Base-by-base conservation (phyloP, 306 rosid species). In the Vicia villosa region DNA sequence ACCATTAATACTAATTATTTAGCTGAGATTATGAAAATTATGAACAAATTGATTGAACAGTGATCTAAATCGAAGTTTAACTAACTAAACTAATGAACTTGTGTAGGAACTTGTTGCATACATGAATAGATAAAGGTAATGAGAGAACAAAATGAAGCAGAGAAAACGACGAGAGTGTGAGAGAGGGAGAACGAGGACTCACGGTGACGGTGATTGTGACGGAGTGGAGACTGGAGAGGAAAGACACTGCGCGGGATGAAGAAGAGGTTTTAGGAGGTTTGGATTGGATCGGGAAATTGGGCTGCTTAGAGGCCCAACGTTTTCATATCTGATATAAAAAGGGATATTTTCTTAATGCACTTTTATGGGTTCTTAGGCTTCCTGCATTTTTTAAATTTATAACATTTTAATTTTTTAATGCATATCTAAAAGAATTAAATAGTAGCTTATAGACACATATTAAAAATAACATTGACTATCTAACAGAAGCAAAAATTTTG, bases 41-140 rank as follows among this genome's bases (percentile, higher is more conserved):
- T 60, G 1, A 17, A 30, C 5, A 22, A 24, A 36, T 17, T 36
- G 46, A 60, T 16, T 36, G 11, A 61, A 36, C 46, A 60, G 19
- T 60, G 10, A 61, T 61, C 8, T 4, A 64, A 65, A 45, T 65
- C 41, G 26, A 65, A 10, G 24, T 65, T 15, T 9, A 26, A 3
- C 26, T 45, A 45, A 45, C 55, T 45, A 65, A 66, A 63, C 75
- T 68, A 59, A 46, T 47, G 26, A 10, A 75, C 17, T 46, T 24
- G 21, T 22, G 74, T 6, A 68, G 37, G 17, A 6, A 49, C 5
- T 30, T 32, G 65, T 46, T 20, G 30, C 15, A 16, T n/a, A n/a
- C 10, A 5, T 46, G 36, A 66, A 49, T 4, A 46, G 49, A 30
- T 22, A 54, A 22, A 21, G 26, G 11, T 22, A 12, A 55, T 26